Evolutionary conservation across 108 stramenopile species (phyloP).

Genomic region (Pseudonitzschia multiseries): DNA sequence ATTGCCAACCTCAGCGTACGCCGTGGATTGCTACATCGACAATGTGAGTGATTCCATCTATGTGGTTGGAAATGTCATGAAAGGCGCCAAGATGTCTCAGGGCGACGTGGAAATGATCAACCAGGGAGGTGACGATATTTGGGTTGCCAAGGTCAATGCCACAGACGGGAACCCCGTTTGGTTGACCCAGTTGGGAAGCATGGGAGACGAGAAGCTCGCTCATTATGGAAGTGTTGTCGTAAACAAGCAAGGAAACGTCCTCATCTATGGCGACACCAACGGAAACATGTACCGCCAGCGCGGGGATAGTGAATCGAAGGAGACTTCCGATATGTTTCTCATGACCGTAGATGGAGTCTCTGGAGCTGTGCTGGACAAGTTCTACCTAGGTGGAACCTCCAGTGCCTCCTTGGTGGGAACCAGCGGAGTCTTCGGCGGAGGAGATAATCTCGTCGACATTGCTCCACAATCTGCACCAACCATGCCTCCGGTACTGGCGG

Average conservation of each 20-base stretch:
- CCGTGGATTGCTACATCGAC: slow-evolving; percentile 6
- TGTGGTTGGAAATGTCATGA: slow-evolving; percentile 32
- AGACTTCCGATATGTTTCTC: slow-evolving; percentile 21
- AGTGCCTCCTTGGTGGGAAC: neutral
- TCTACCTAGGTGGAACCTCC: slow-evolving; percentile 16
- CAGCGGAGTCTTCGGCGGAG: too few relatives aligned
- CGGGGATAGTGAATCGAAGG: neutral
- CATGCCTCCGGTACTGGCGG: neutral
- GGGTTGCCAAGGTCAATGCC: slow-evolving; percentile 26
- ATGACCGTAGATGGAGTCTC: slow-evolving; percentile 13
- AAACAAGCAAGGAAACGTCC: slow-evolving; percentile 39
- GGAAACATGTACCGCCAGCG: slow-evolving; percentile 38
- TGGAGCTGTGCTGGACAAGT: slow-evolving; percentile 5
- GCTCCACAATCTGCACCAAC: too few relatives aligned
- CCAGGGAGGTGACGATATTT: slow-evolving; percentile 43
- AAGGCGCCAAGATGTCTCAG: slow-evolving; percentile 15
- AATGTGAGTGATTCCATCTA: slow-evolving; percentile 6
- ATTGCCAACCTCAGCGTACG: neutral
- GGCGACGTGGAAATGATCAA: neutral
- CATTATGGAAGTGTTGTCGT: slow-evolving; percentile 22
- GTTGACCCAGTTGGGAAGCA: slow-evolving; percentile 23
- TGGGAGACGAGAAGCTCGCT: slow-evolving; percentile 32
- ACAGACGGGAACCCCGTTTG: slow-evolving; percentile 26
- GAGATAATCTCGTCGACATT: too few relatives aligned
- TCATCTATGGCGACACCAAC: slow-evolving; percentile 43